phyloP scores from a whole-genome alignment of 495 filamentous ascomycete genomes.

The Margaritispora aquatica region DNA sequence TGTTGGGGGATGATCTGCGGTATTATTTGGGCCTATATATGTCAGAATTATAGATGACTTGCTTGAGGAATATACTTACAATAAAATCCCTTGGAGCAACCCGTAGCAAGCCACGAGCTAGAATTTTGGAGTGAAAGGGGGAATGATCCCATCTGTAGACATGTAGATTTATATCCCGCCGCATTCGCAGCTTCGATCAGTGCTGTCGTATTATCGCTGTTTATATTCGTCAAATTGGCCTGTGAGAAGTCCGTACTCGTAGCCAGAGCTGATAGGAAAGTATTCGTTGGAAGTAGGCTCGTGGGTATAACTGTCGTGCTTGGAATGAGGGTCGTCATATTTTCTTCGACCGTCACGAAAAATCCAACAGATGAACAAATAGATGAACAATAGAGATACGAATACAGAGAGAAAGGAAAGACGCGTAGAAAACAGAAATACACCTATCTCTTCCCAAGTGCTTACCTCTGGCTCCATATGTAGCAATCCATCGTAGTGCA shows the following conservation, averaged over 20 bases:
- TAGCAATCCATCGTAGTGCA: not conserved
- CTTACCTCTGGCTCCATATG: not conserved
- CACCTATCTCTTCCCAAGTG: not conserved
- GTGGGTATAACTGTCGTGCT: not conserved
- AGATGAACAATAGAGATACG: not conserved
- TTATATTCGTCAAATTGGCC: not conserved
- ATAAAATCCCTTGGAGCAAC: conserved; percentile 10
- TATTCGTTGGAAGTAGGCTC: too few relatives aligned
- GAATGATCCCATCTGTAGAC: not conserved
- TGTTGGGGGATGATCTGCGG: conserved; percentile 34
- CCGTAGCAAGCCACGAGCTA: not conserved
- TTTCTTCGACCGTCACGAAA: not conserved
- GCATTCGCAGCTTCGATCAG: not conserved
- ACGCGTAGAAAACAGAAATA: not conserved
- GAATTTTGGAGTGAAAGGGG: not conserved
- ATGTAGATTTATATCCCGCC: not conserved
- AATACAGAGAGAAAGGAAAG: not conserved
- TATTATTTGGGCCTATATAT: conserved; percentile 39
- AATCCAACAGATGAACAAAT: too few relatives aligned
- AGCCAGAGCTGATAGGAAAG: not conserved
- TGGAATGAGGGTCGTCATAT: not conserved
- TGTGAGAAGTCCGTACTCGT: not conserved
- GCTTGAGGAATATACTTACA: conserved; percentile 2
- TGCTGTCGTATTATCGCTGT: not conserved
- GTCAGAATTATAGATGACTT: not conserved